These are phyloP conservation scores for Zangia roseola DNA, from an alignment of 768 basidiomycete genomes.

Conservation along the genomic window DNA sequence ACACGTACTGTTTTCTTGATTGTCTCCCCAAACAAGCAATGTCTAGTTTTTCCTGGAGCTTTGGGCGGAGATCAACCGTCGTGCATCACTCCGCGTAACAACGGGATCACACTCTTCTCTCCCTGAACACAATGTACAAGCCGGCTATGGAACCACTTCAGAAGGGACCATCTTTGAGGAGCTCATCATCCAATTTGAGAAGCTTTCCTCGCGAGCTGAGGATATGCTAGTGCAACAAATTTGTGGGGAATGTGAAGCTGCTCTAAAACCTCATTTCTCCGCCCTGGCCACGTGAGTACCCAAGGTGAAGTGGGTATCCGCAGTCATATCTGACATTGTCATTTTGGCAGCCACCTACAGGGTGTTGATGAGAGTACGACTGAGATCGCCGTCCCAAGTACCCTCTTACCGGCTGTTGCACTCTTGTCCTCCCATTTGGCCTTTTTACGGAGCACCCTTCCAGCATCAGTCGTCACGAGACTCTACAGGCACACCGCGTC, in stretches of 20 bases:
- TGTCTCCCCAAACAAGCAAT: constrained; percentile 1
- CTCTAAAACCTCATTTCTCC: constrained; percentile 70
- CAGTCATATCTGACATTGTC: background rate
- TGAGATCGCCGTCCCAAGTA: constrained; percentile 58
- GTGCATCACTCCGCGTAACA: constrained; percentile 54
- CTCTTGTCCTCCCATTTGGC: constrained; percentile 78
- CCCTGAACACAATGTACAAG: constrained; percentile 39
- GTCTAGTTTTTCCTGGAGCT: constrained; percentile 89
- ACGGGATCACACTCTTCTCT: constrained; percentile 49
- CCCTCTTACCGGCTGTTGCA: constrained; percentile 73
- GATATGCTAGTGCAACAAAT: constrained; percentile 86
- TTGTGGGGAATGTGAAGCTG: constrained; percentile 75
- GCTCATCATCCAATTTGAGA: constrained; percentile 62
- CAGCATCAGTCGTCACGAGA: constrained; percentile 51
- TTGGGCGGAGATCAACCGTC: constrained; percentile 74
- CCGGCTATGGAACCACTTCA: constrained; percentile 32
- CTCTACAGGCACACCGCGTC: constrained; percentile 77
- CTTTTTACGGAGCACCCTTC: constrained; percentile 63
- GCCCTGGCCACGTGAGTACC: constrained; percentile 44
- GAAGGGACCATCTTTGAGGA: constrained; percentile 79
- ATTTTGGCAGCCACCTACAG: constrained; percentile 10
- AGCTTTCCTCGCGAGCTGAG: constrained; percentile 68
- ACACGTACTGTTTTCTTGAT: background rate
- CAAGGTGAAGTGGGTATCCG: background rate
- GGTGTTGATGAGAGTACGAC: constrained; percentile 10